Percentiles rank a stretch among this genome's conserved stretches.
Conservation (phyloP, 192 early-diverging fungal species). For the Spinellus fusiger region DNA sequence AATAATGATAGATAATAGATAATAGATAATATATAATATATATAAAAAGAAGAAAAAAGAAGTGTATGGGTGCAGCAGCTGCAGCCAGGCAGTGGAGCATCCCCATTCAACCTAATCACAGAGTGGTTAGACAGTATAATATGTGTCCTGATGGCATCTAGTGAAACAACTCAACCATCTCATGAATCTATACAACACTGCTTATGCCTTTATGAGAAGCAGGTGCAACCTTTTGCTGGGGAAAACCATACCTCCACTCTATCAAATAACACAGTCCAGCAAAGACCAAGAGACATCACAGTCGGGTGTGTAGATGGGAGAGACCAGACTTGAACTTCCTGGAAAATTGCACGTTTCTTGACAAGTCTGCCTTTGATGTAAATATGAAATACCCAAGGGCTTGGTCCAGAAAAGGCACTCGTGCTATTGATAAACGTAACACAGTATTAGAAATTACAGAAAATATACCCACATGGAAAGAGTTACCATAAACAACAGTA, state of each 20-base stretch:
- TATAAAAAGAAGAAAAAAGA: too few species aligned
- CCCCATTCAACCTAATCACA: not conserved
- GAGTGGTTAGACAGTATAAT: not conserved
- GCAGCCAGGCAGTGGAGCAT: not conserved
- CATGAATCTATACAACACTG: not conserved
- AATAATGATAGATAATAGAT: too few species aligned
- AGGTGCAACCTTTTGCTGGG: not conserved
- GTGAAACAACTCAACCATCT: not conserved
- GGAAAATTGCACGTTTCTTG: slow-evolving; percentile 1
- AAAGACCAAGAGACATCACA: slow-evolving; percentile 5
- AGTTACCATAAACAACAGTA: too few species aligned
- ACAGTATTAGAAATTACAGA: too few species aligned
- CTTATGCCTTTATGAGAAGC: not conserved
- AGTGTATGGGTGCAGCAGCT: not conserved
- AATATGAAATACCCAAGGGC: not conserved
- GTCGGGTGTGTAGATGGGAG: too few species aligned
- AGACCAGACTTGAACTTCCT: too few species aligned
- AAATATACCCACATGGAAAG: too few species aligned
- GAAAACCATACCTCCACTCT: not conserved
- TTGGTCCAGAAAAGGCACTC: not conserved
- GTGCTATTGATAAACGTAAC: not conserved
- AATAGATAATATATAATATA: too few species aligned
- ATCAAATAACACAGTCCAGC: slow-evolving; percentile 4
- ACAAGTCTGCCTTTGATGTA: not conserved
- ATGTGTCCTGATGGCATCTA: not conserved